Base-by-base conservation (phyloP, 1,284 basidiomycete species). In the Puccinia brachypodii region DNA sequence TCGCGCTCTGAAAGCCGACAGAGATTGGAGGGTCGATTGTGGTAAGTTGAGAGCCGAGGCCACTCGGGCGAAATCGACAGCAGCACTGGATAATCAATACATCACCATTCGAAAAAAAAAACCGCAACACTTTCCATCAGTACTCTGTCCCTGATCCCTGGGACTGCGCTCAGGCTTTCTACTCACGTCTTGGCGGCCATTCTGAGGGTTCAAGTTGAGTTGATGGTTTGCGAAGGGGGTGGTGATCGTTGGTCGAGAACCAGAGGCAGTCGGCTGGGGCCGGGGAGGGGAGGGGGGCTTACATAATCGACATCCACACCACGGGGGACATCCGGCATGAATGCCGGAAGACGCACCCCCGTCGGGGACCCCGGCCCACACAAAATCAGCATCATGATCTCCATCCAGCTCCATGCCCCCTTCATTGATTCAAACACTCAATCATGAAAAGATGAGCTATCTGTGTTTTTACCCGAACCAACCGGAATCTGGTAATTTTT, bases 1-100 rank as follows among this genome's bases (percentile, higher is more conserved):
- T 83, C 97, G 94, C 88, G 97, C 97, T 87, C 97, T 93, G 92
- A 99, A 99, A 64, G 94, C 93, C 87, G 94, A 93, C 82, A 99
- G 91, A 83, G 94, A 89, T 60, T 85, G 85, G 42, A 85, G 81
- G 33, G 86, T 86, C 81, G 86, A 84, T 83, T 86, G 86, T 82
- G 85, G 85, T 73, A 87, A 84, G 73, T 85, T 85, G 47, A 86
- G 82, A 77, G 85, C 84, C 74, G 85, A 83, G 28, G 82, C 68
- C 82, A 86, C 83, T 84, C 85, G 85, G 83, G 85, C 82, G 64
- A 86, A 85, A 56, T 81, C 78, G 13, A 81, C 56, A 33, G 47
- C 38, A 16, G 78, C 69, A 81, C 68, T 62, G 25, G 16, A 14
- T 31, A 13, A 47, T n/a, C n/a, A 36, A 14, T 36, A 9, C 60